Evolutionary conservation across 306 rosid genomes (phyloP).

Genomic region (Gynostemma pentaphyllum): DNA sequence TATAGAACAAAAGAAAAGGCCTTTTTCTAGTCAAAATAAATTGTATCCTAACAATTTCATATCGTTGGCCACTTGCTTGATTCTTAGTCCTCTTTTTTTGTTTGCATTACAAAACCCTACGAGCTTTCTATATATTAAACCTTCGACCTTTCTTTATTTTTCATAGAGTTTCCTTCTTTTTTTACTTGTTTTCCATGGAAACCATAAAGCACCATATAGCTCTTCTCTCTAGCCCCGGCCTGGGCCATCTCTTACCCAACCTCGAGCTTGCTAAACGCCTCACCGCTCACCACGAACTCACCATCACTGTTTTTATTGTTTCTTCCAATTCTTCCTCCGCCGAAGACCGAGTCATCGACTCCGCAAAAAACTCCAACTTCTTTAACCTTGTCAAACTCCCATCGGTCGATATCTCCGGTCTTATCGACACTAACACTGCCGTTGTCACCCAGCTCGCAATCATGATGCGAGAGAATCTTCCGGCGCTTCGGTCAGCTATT

Average conservation of each 20-base stretch:
- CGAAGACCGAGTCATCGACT: constrained; percentile 11
- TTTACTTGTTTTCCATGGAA: not conserved
- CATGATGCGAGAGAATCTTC: constrained; percentile 2
- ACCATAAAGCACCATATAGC: constrained; percentile 6
- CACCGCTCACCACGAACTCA: constrained; percentile 10
- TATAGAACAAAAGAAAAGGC: too few relatives aligned
- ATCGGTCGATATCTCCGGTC: constrained; percentile 6
- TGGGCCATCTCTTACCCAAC: constrained; percentile 22
- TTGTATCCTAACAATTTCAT: too few relatives aligned
- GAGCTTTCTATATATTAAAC: not conserved
- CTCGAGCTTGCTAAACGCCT: constrained; percentile 19
- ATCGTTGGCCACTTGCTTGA: too few relatives aligned
- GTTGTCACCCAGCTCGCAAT: not conserved
- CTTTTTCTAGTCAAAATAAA: too few relatives aligned
- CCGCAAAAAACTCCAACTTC: not conserved
- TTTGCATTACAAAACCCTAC: too few relatives aligned
- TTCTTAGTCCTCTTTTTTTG: too few relatives aligned
- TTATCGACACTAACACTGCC: not conserved
- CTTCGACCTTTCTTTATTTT: not conserved
- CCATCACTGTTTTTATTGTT: constrained; percentile 14
- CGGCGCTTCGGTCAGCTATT: not conserved
- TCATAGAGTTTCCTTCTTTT: not conserved
- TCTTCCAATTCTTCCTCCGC: constrained; percentile 2
- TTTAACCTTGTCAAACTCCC: constrained; percentile 11
- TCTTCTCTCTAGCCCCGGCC: constrained; percentile 17